phyloP scores from a whole-genome alignment of 768 basidiomycete genomes.

The Mrakia blollopis region DNA sequence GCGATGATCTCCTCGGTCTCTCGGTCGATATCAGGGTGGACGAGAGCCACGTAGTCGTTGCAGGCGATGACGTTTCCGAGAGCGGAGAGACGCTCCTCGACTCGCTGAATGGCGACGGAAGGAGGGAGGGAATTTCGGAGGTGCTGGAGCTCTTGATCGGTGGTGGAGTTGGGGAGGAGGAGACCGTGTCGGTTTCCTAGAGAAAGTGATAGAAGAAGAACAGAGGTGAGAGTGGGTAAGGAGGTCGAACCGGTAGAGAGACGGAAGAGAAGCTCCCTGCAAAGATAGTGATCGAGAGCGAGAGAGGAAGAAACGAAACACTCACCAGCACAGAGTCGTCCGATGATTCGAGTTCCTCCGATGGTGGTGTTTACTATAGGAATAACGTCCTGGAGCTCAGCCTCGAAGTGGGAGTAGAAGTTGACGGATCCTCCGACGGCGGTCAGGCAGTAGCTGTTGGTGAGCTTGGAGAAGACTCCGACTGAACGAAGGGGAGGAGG shows the following conservation, averaged over 20 bases:
- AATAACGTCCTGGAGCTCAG: slow-evolving; percentile 84
- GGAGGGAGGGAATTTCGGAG: slow-evolving; percentile 92
- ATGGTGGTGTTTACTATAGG: slow-evolving; percentile 96
- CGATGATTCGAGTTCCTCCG: slow-evolving; percentile 87
- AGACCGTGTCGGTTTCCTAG: slow-evolving; percentile 93
- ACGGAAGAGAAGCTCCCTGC: too few relatives aligned
- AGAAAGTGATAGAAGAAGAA: neutral
- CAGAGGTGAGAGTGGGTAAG: slow-evolving; percentile 7
- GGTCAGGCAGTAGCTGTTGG: slow-evolving; percentile 92
- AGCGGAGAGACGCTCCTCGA: slow-evolving; percentile 94
- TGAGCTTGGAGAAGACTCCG: slow-evolving; percentile 94
- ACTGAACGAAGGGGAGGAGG: slow-evolving; percentile 45
- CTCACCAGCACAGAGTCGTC: slow-evolving; percentile 82
- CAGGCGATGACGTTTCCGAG: slow-evolving; percentile 97
- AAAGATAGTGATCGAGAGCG: neutral
- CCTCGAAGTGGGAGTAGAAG: slow-evolving; percentile 78
- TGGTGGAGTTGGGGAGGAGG: slow-evolving; percentile 89
- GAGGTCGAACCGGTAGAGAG: neutral
- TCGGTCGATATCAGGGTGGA: slow-evolving; percentile 94
- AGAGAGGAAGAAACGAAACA: slow-evolving; percentile 9
- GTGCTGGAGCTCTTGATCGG: slow-evolving; percentile 97
- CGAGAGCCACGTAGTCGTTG: slow-evolving; percentile 98
- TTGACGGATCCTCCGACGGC: slow-evolving; percentile 93
- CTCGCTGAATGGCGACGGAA: slow-evolving; percentile 84
- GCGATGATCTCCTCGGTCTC: slow-evolving; percentile 99